A percentile compares a stretch with the other conserved stretches of the same genome.
Evolutionary conservation across 805 yeast species (phyloP).

Genomic region (Yamadazyma scolyti): DNA sequence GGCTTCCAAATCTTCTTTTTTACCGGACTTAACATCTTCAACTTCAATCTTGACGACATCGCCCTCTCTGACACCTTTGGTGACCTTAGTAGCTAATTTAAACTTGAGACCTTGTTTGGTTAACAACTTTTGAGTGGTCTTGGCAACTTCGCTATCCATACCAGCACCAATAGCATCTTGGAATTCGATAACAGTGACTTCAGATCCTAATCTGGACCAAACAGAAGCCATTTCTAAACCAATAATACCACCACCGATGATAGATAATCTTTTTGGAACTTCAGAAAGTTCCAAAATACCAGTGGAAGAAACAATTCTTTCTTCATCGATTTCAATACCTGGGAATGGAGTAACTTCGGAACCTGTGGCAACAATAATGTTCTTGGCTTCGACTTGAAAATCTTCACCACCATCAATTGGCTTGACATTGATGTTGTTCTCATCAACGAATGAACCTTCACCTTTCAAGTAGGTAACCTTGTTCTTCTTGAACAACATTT

Average conservation of each 20-base stretch:
- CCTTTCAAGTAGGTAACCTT: constrained; percentile 95
- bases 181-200: constrained; percentile 93
- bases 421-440: constrained; percentile 69
- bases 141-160: constrained; percentile 95
- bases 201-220: constrained; percentile 90
- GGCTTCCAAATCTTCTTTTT: constrained; percentile 74
- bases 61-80: constrained; percentile 83
- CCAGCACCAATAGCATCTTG: constrained; percentile 93
- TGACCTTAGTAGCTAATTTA: constrained; percentile 88
- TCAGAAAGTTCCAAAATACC: constrained; percentile 84
- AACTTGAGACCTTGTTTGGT: constrained; percentile 94
- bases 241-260: constrained; percentile 99
- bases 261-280: constrained; percentile 85
- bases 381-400: constrained; percentile 66
- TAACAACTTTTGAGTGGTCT: constrained; percentile 81
- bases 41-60: constrained; percentile 82
- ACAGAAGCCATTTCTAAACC: constrained; percentile 99
- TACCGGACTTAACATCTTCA: constrained; percentile 85
- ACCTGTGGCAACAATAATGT: constrained; percentile 95
- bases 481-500: constrained; percentile 91
- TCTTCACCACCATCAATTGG: constrained; percentile 82
- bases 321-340: constrained; percentile 93
- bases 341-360: constrained; percentile 99
- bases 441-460: constrained; percentile 81
- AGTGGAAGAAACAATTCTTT: constrained; percentile 93